Base-by-base conservation (phyloP, 1,139 yeast genomes). In the Candida sanyaensis region DNA sequence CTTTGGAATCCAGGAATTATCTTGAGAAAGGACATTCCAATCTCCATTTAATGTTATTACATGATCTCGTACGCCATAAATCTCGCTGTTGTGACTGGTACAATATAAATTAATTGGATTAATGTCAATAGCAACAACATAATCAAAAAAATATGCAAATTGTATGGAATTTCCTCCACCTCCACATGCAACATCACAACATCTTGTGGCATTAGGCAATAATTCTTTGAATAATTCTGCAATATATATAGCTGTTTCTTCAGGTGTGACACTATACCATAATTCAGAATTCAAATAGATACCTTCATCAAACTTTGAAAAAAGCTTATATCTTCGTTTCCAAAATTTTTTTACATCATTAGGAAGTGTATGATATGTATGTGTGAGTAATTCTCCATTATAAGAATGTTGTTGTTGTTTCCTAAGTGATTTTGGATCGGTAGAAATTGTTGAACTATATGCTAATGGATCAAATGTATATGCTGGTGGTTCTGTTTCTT, bases 91-190 rank as follows among this genome's bases (percentile, higher is more conserved):
- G 60, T 85, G 83, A 38, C 66, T 64, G 0, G 96, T 85, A 60
- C 96, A 88, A 50, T 75, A 72, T 31, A 85, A 62, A 55, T 88
- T 88, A 27, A 76, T 77, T 26, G 74, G 66, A 49, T 84, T 83
- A 42, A 75, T 71, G 55, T 93, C 99, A 2, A 89, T 69, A 3
- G 87, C 92, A 12, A 83, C 79, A 0, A 85, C 89, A 23, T 63
- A 59, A 2, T 78, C 77, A 56, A 86, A 87, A 13, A 61, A 60
- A 42, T 71, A 63, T 1, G 93, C 92, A 65, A 93, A 84, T 57
- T 90, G 97, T 37, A 91, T 88, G 1, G 91, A 73, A 62, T 93
- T 93, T 0, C 99, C 99, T 0, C 97, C 99, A 1, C 96, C 98
- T 0, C 99, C 99, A 55, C 97, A 88, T 60, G 92, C 92, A 4